Evolutionary conservation across 768 basidiomycete genomes (phyloP).

Genomic region (Lyophyllum semitale): DNA sequence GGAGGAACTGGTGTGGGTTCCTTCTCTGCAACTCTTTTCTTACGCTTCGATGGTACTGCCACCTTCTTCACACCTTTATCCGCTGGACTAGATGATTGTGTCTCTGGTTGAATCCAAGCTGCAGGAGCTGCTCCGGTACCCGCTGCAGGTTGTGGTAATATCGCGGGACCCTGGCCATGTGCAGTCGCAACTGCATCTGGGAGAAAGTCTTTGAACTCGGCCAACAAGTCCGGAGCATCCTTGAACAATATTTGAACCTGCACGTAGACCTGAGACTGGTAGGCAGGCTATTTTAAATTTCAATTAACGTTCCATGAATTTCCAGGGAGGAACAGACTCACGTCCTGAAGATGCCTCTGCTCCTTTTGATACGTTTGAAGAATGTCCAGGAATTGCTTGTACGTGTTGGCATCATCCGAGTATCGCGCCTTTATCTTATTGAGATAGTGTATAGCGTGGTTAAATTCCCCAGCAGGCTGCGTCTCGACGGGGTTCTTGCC

Average conservation of each 20-base stretch:
- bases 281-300: conserved; percentile 1
- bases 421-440: conserved; percentile 98
- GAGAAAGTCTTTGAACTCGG: conserved; percentile 81
- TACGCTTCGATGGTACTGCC: conserved; percentile 50
- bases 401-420: conserved; percentile 85
- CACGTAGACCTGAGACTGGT: conserved; percentile 72
- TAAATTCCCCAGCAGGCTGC: conserved; percentile 72
- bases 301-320: conserved; percentile 1
- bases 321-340: conserved; percentile 35
- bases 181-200: conserved; percentile 58
- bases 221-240: conserved; percentile 76
- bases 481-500: conserved; percentile 51
- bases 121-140: conserved; percentile 29
- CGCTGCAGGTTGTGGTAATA: conserved; percentile 47
- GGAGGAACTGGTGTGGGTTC: conserved; percentile 64
- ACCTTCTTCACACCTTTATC: conserved; percentile 46
- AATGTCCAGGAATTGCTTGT: conserved; percentile 88
- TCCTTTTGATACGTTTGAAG: conserved; percentile 88
- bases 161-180: conserved; percentile 42
- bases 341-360: conserved; percentile 70
- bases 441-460: conserved; percentile 94
- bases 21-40: conserved; percentile 67
- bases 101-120: conserved; percentile 42
- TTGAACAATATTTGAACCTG: conserved; percentile 84
- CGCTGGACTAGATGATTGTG: conserved; percentile 36